A percentile compares a stretch with the other conserved stretches of the same genome.
phyloP scores from a whole-genome alignment of 805 yeast genomes.

The Priceomyces fermenticarens region DNA sequence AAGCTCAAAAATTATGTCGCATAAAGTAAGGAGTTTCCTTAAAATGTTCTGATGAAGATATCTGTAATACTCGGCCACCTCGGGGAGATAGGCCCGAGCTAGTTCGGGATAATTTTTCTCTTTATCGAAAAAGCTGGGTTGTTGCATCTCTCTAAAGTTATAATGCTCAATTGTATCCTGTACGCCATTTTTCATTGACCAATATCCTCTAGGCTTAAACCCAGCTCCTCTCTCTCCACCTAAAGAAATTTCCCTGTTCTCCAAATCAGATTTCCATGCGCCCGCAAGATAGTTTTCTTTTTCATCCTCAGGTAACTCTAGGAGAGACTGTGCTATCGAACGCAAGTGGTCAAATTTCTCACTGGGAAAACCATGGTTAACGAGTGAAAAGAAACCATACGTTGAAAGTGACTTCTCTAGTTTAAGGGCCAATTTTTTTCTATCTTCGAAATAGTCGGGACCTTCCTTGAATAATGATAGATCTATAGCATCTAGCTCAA shows the following conservation, averaged over 20 bases:
- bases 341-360: slow-evolving; percentile 32
- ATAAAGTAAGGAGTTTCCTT: slow-evolving; percentile 20
- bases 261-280: slow-evolving; percentile 26
- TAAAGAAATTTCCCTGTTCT: slow-evolving; percentile 21
- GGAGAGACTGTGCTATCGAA: slow-evolving; percentile 39
- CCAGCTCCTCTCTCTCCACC: slow-evolving; percentile 31
- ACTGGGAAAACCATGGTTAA: slow-evolving; percentile 38
- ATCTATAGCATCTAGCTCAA: slow-evolving; percentile 35
- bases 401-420: slow-evolving; percentile 40
- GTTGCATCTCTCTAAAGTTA: slow-evolving; percentile 25
- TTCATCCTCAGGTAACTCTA: slow-evolving; percentile 38
- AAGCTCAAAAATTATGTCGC: slow-evolving; percentile 25
- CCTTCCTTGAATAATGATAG: slow-evolving; percentile 35
- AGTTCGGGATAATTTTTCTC: slow-evolving; percentile 22
- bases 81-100: slow-evolving; percentile 19
- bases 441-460: slow-evolving; percentile 22
- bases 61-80: slow-evolving; percentile 21
- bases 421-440: slow-evolving; percentile 32
- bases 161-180: slow-evolving; percentile 25
- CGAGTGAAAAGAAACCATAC: slow-evolving; percentile 43
- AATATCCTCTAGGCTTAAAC: slow-evolving; percentile 27
- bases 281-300: slow-evolving; percentile 41
- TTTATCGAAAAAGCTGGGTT: slow-evolving; percentile 18
- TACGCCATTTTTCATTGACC: slow-evolving; percentile 29
- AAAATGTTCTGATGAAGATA: slow-evolving; percentile 18